A percentile compares a stretch with the other conserved stretches of the same genome.
These are phyloP conservation scores for Uronychia binucleata DNA, from an alignment of 73 alveolate genomes.

Conservation along the genomic window DNA sequence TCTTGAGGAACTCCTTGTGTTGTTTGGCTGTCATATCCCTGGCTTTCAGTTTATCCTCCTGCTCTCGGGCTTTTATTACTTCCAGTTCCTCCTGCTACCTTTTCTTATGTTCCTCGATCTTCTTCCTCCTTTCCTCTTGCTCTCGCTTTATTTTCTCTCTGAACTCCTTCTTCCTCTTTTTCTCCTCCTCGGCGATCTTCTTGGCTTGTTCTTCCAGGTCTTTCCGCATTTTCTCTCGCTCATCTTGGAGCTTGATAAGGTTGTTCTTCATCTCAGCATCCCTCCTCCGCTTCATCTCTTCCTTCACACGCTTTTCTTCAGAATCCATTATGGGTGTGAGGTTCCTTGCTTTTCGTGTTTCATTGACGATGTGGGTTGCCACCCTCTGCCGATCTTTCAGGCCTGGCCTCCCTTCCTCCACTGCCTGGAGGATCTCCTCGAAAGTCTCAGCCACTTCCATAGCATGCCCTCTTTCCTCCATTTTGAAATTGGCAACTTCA, in stretches of 20 bases:
- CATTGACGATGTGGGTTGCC: constrained; percentile 17
- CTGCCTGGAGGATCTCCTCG: constrained; percentile 58
- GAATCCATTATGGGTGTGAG: constrained; percentile 9
- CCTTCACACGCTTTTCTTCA: constrained; percentile 2
- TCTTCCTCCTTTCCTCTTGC: constrained; percentile 5
- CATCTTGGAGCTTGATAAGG: neutral
- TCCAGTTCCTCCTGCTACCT: constrained; percentile 6
- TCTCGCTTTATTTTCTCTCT: constrained; percentile 7
- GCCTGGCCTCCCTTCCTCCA: constrained; percentile 27
- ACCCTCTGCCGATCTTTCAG: constrained; percentile 36
- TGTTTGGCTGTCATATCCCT: neutral
- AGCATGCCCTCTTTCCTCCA: constrained; percentile 15
- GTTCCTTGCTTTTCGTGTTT: neutral
- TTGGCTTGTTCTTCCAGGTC: constrained; percentile 16
- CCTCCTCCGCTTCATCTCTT: constrained; percentile 28
- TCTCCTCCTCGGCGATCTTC: constrained; percentile 32
- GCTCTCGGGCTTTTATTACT: neutral
- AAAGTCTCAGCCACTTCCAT: constrained; percentile 58
- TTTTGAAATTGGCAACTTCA: constrained; percentile 28
- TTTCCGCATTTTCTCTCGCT: constrained; percentile 21
- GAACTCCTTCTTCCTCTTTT: constrained; percentile 18
- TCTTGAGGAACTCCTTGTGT: constrained; percentile 14
- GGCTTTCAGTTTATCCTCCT: constrained; percentile 8
- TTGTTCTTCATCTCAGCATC: constrained; percentile 1
- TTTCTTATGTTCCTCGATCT: constrained; percentile 5